These are phyloP conservation scores for Monosporascus ibericus DNA, from an alignment of 2,329 filamentous ascomycete genomes.

Conservation along the genomic window DNA sequence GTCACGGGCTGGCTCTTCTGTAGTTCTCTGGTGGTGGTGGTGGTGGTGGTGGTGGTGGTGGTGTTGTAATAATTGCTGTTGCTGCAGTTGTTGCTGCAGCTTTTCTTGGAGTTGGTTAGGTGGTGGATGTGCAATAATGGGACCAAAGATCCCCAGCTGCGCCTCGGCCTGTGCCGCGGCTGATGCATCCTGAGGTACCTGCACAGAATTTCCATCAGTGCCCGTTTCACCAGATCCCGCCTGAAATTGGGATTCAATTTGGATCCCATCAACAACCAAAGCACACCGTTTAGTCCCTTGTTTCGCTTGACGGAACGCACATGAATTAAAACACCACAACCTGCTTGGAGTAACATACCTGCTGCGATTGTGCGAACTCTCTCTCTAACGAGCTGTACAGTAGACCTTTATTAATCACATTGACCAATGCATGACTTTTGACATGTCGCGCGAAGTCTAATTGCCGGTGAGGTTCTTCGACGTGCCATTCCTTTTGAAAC, in stretches of 20 bases:
- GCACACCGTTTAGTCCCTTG: background rate
- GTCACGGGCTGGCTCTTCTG: slow-evolving; percentile 26
- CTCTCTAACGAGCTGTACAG: slow-evolving; percentile 55
- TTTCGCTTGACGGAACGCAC: slow-evolving; percentile 14
- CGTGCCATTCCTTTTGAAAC: slow-evolving; percentile 63
- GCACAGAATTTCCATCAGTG: slow-evolving; percentile 36
- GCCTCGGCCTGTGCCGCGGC: slow-evolving; percentile 37
- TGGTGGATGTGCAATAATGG: slow-evolving; percentile 40
- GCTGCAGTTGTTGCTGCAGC: slow-evolving; percentile 13
- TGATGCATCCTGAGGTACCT: slow-evolving; percentile 42
- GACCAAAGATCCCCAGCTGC: slow-evolving; percentile 52
- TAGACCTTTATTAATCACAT: slow-evolving; percentile 57
- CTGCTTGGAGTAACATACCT: slow-evolving; percentile 35
- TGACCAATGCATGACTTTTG: slow-evolving; percentile 58
- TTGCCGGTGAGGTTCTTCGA: slow-evolving; percentile 54
- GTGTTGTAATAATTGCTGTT: slow-evolving; percentile 10
- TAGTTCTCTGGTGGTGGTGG: slow-evolving; percentile 21
- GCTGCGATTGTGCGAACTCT: slow-evolving; percentile 39
- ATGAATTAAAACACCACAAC: slow-evolving; percentile 4
- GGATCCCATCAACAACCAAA: slow-evolving; percentile 11
- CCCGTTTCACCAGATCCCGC: slow-evolving; percentile 23
- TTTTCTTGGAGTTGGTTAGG: slow-evolving; percentile 21
- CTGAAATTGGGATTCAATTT: slow-evolving; percentile 18
- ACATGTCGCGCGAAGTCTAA: slow-evolving; percentile 61
- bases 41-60: slow-evolving; percentile 27